Evolutionary conservation across 108 stramenopile species (phyloP).

Genomic region (Discostella pseudostelligera): DNA sequence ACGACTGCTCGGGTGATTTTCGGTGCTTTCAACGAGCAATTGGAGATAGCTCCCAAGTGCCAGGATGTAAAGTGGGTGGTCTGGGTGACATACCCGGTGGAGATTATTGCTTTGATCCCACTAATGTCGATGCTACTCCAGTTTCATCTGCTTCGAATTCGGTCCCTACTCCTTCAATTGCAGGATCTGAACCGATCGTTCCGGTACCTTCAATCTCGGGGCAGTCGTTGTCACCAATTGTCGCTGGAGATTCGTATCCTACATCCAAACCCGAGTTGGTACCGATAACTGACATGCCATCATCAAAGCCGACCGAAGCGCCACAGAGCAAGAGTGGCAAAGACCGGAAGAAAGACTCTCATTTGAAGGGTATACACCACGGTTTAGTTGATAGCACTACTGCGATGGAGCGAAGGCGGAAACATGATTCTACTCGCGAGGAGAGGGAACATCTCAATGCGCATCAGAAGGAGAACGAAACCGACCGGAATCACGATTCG

Average conservation of each 20-base stretch:
- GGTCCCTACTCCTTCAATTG: too few relatives aligned
- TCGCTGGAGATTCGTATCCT: not conserved
- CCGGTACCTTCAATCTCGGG: too few relatives aligned
- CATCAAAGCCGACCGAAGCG: not conserved
- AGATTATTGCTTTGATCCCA: slow-evolving; percentile 45
- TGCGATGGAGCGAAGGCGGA: not conserved
- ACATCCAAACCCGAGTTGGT: not conserved
- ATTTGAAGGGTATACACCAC: not conserved
- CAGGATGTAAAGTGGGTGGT: slow-evolving; percentile 34
- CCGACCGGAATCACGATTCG: not conserved
- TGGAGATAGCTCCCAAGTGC: slow-evolving; percentile 37
- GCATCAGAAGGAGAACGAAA: not conserved
- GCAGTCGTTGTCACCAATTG: too few relatives aligned
- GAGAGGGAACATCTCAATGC: slow-evolving; percentile 12
- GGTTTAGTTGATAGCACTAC: not conserved
- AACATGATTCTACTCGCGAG: slow-evolving; percentile 1
- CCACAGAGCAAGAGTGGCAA: not conserved
- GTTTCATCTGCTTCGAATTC: too few relatives aligned
- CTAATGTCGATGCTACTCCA: not conserved
- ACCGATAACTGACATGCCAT: too few relatives aligned
- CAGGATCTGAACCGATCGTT: too few relatives aligned
- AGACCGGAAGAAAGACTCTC: not conserved
- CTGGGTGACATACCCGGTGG: slow-evolving; percentile 33
- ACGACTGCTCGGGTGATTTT: slow-evolving; percentile 33
- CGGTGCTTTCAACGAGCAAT: slow-evolving; percentile 43